A percentile compares a stretch with the other conserved stretches of the same genome.
These are phyloP conservation scores for Zygosaccharomyces lentus DNA, from an alignment of 805 yeast genomes.

Conservation along the genomic window DNA sequence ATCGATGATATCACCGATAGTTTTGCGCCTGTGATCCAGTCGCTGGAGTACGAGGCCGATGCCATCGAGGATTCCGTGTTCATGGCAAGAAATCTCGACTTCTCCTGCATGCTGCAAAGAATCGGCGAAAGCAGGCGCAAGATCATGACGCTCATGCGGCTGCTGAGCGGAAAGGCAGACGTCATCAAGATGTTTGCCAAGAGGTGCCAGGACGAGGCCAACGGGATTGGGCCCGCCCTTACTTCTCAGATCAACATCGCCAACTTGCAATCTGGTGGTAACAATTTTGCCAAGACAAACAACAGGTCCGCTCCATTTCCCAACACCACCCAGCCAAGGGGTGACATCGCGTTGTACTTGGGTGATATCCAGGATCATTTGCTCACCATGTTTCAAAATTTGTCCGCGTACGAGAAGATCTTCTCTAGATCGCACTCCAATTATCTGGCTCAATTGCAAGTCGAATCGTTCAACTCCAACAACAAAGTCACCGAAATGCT, in stretches of 20 bases:
- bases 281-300: conserved; percentile 5
- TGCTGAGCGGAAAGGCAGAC: conserved; percentile 90
- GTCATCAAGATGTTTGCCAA: conserved; percentile 95
- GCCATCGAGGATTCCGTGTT: conserved; percentile 80
- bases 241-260: conserved; percentile 40
- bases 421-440: conserved; percentile 88
- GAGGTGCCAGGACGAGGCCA: conserved; percentile 72
- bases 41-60: conserved; percentile 75
- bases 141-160: conserved; percentile 88
- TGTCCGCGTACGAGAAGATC: conserved; percentile 86
- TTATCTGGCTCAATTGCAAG: conserved; percentile 90
- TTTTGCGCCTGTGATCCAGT: conserved; percentile 75
- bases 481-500: conserved; percentile 81
- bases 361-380: conserved; percentile 98
- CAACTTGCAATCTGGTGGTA: conserved; percentile 27
- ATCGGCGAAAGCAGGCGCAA: conserved; percentile 88
- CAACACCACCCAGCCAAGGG: conserved; percentile 60
- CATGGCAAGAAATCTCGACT: conserved; percentile 68
- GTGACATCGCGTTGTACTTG: conserved; percentile 83
- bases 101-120: conserved; percentile 67
- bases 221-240: conserved; percentile 41
- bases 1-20: conserved; percentile 84
- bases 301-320: conserved; percentile 15
- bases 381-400: conserved; percentile 90
- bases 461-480: conserved; percentile 82